phyloP scores from a whole-genome alignment of 2,329 filamentous ascomycete species.

The Apiospora aurea region DNA sequence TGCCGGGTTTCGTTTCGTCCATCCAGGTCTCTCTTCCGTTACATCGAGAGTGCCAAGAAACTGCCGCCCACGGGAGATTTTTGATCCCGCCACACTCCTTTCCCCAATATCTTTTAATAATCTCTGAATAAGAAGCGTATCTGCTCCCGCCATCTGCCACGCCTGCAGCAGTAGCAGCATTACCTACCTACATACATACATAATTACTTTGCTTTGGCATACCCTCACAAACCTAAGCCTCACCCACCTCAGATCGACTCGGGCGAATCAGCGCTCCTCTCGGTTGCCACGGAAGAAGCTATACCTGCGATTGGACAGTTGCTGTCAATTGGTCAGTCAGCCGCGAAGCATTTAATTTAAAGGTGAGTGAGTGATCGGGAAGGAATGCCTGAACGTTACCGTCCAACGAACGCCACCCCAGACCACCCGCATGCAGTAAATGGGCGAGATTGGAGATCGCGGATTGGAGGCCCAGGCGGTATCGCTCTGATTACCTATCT shows the following conservation, averaged over 20 bases:
- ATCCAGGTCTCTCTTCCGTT: not conserved
- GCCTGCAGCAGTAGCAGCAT: conserved; percentile 13
- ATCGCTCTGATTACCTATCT: conserved; percentile 10
- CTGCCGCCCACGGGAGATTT: conserved; percentile 21
- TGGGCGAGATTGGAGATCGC: not conserved
- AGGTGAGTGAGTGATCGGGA: conserved; percentile 4
- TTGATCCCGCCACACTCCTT: conserved; percentile 25
- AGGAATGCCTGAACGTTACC: conserved; percentile 6
- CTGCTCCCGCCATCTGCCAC: conserved; percentile 14
- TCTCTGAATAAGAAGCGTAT: conserved; percentile 17
- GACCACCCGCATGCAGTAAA: conserved; percentile 6
- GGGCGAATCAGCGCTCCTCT: not conserved
- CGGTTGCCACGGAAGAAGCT: not conserved
- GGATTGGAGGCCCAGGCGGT: not conserved
- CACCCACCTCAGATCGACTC: not conserved
- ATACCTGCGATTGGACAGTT: not conserved
- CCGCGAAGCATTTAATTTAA: not conserved
- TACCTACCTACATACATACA: not conserved
- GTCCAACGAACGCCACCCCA: conserved; percentile 19
- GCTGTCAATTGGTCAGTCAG: not conserved
- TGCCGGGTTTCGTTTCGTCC: not conserved
- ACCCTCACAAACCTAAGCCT: not conserved
- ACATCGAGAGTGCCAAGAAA: conserved; percentile 1
- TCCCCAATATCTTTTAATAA: conserved; percentile 18
- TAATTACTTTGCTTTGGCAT: not conserved